Conservation (phyloP, 345 rosid species). For the Leavenworthia alabamica region DNA sequence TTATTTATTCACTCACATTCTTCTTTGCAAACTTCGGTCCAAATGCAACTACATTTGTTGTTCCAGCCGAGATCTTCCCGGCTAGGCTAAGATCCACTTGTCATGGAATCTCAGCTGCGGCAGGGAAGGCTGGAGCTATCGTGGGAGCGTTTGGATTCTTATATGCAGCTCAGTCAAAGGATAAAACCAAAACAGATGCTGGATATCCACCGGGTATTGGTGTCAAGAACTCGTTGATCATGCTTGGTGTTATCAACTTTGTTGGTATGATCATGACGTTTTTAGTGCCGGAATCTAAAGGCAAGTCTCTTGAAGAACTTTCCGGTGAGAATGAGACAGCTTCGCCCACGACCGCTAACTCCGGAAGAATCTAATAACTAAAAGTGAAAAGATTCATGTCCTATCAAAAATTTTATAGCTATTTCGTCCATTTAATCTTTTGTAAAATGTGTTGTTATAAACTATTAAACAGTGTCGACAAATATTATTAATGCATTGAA, state of each 20-base stretch:
- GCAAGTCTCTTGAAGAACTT: conserved; percentile 47
- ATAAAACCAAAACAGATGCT: conserved; percentile 34
- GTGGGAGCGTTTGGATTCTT: conserved; percentile 49
- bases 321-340: conserved; percentile 37
- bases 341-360: background rate
- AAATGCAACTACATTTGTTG: conserved; percentile 50
- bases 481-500: background rate
- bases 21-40: conserved; percentile 57
- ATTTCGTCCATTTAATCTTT: background rate
- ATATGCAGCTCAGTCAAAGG: conserved; percentile 39
- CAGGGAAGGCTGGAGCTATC: conserved; percentile 48
- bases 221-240: conserved; percentile 39
- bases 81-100: conserved; percentile 52
- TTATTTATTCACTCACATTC: conserved; percentile 42
- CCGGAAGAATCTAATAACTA: background rate
- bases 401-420: background rate
- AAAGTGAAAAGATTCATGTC: background rate
- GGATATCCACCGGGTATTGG: conserved; percentile 53
- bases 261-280: conserved; percentile 41
- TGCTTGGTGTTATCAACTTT: conserved; percentile 38
- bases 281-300: conserved; percentile 49
- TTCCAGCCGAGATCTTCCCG: conserved; percentile 49
- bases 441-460: background rate
- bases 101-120: conserved; percentile 54
- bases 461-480: background rate